These are phyloP conservation scores for Backusella tarrabulga DNA, from an alignment of 192 early-diverging fungal species.

Conservation along the genomic window DNA sequence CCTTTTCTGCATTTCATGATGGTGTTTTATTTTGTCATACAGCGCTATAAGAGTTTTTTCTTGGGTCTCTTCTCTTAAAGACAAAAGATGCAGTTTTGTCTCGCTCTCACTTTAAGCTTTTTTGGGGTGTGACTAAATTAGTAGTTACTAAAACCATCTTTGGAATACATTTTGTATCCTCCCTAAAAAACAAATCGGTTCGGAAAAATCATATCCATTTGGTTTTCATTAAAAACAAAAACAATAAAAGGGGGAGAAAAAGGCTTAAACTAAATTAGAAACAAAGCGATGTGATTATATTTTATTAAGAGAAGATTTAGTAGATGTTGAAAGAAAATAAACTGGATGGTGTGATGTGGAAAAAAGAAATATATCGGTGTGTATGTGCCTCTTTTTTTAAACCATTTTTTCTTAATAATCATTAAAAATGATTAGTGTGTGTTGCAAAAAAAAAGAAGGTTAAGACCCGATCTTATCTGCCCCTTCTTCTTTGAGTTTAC, in stretches of 20 bases:
- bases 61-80: background rate
- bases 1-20: too few relatives aligned
- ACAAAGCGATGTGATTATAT: background rate
- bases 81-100: background rate
- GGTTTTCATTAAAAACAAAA: background rate
- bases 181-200: background rate
- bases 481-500: background rate
- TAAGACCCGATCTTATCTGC: background rate
- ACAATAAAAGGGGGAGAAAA: background rate
- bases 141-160: background rate
- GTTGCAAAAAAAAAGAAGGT: background rate
- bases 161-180: background rate
- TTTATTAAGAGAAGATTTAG: background rate
- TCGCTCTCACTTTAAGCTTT: background rate
- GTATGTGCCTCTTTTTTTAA: background rate
- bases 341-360: too few relatives aligned
- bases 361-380: too few relatives aligned
- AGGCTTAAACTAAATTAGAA: background rate
- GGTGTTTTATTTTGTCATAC: too few relatives aligned
- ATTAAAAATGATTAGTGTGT: background rate
- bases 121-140: background rate
- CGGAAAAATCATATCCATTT: background rate
- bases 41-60: too few relatives aligned
- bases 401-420: background rate
- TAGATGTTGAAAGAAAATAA: background rate